These are phyloP conservation scores for Cercophora newfieldiana DNA, from an alignment of 495 filamentous ascomycete genomes.

Conservation along the genomic window DNA sequence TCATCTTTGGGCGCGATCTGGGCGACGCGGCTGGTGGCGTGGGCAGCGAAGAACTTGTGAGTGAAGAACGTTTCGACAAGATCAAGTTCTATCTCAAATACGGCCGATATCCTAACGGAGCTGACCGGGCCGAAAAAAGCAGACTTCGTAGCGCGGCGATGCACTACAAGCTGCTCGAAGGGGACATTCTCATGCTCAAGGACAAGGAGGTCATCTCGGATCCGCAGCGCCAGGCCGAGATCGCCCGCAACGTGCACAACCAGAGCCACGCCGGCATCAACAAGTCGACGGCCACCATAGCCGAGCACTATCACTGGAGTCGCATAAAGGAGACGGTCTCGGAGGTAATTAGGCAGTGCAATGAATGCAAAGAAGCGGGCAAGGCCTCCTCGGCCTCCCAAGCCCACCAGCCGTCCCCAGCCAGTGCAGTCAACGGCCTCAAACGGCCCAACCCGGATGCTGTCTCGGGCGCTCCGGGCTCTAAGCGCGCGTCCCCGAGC, in stretches of 20 bases:
- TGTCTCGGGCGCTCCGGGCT: conserved; percentile 22
- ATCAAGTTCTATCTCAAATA: conserved; percentile 96
- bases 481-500: conserved; percentile 35
- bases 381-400: conserved; percentile 47
- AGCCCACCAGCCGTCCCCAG: conserved; percentile 17
- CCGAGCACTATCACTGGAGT: conserved; percentile 96
- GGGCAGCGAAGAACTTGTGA: conserved; percentile 79
- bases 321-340: conserved; percentile 97
- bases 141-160: conserved; percentile 90
- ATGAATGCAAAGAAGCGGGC: conserved; percentile 80
- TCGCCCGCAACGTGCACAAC: conserved; percentile 73
- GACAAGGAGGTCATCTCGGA: conserved; percentile 97
- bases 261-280: conserved; percentile 92
- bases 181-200: conserved; percentile 89
- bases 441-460: conserved; percentile 29
- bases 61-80: conserved; percentile 97
- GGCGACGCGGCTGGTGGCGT: conserved; percentile 39
- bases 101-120: conserved; percentile 88
- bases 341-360: conserved; percentile 88
- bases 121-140: conserved; percentile 93
- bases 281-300: conserved; percentile 93
- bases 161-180: conserved; percentile 84
- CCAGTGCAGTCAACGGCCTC: conserved; percentile 19
- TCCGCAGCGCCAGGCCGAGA: conserved; percentile 87
- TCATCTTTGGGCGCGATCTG: conserved; percentile 92